A percentile compares a stretch with the other conserved stretches of the same genome.
These are phyloP conservation scores for sweet orange (Citrus sinensis) DNA, from an alignment of 345 rosid genomes.

Conservation along the genomic window DVS_A1.0 CM039163.1:4790001-4790500, in stretches of 20 bases:
- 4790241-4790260: neutral
- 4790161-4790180: neutral
- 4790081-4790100: neutral
- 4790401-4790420: constrained; percentile 67
- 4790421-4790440: constrained; percentile 89
- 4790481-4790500: neutral
- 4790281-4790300: neutral
- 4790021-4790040: neutral
- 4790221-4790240: neutral
- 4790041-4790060: neutral
- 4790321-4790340: neutral
- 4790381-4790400: constrained; percentile 91
- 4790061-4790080: neutral
- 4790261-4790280: neutral
- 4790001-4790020: neutral
- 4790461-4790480: neutral
- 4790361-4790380: constrained; percentile 34
- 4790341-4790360: neutral
- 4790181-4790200: neutral
- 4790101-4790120: neutral
- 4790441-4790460: constrained; percentile 14
- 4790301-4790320: neutral
- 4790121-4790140: neutral
- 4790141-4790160: neutral
- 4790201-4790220: neutral